Percentiles rank a stretch among this genome's conserved stretches.
phyloP scores from a whole-genome alignment of 2,329 filamentous ascomycete species.

The Colletotrichum truncatum region DNA sequence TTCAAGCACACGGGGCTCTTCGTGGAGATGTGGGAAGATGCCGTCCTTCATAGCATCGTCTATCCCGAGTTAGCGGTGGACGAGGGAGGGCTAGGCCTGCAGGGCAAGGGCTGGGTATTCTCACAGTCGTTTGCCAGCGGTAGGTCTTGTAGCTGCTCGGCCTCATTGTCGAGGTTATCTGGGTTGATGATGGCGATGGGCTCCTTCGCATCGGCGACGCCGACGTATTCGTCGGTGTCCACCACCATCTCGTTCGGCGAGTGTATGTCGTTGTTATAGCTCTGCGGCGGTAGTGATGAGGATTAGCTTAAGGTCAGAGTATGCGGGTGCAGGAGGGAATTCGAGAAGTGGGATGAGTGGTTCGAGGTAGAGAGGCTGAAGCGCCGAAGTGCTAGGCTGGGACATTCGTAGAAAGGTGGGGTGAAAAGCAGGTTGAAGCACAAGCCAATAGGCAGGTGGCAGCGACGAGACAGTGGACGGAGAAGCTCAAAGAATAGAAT shows the following conservation, averaged over 20 bases:
- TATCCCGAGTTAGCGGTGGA: conserved; percentile 50
- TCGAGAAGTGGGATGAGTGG: not conserved
- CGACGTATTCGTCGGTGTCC: conserved; percentile 64
- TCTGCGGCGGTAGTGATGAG: conserved; percentile 41
- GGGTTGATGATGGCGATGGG: conserved; percentile 64
- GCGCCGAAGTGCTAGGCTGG: conserved; percentile 10
- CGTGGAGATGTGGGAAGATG: conserved; percentile 75
- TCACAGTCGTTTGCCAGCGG: conserved; percentile 63
- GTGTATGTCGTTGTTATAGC: conserved; percentile 59
- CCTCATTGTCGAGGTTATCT: conserved; percentile 58
- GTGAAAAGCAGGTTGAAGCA: not conserved
- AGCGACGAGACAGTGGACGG: not conserved
- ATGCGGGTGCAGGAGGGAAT: not conserved
- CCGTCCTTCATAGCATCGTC: conserved; percentile 87
- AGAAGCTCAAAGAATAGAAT: conserved; percentile 6
- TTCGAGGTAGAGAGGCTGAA: not conserved
- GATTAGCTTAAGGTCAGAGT: conserved; percentile 5
- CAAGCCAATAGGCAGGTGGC: not conserved
- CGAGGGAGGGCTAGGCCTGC: not conserved
- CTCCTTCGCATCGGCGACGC: conserved; percentile 57
- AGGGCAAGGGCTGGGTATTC: conserved; percentile 37
- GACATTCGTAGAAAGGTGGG: conserved; percentile 19
- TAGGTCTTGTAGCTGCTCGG: conserved; percentile 56
- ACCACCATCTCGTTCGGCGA: conserved; percentile 67
- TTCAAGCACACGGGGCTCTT: conserved; percentile 82